Base-by-base conservation (phyloP, 192 early-diverging fungal genomes). In the Gaertneriomyces semiglobifer region DNA sequence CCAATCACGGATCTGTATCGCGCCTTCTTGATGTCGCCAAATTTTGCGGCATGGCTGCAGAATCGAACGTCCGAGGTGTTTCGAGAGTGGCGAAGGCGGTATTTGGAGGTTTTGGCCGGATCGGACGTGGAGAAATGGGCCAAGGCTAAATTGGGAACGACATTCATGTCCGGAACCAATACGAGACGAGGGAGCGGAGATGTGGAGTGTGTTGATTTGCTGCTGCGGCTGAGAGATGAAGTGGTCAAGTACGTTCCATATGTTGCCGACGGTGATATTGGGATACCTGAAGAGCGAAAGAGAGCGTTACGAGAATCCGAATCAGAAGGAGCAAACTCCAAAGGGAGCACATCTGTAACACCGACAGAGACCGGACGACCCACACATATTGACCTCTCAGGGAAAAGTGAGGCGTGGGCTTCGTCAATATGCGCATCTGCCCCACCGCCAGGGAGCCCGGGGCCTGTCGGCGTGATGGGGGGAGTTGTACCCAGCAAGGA, bases 21-120 rank as follows among this genome's bases (percentile, higher is more conserved):
- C 41, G 86, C 86, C 56, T 98, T 98, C 73, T 76, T 97, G 47
- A 90, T 90, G 74, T 94, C 92, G 52, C 89, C 92, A 52, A 97
- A 95, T 67, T 98, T 98, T 85, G 93, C 94, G 5, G 88, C 92
- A 1, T 98, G 96, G 96, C 83, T 98, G 25, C 90, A 89, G 10
- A 79, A 87, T 44, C 83, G 90, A 7, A 93, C 90, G 5, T 80
- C 78, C 43, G 87, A 91, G 42, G 87, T 92, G 0, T 90, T 92
- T 73, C 86, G 88, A 42, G 89, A 91, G 59, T 86, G 95, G 81
- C 79, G 88, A 43, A 71, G 74, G 53, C 83, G 89, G 16, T 92
- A 93, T 67, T 70, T 93, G 20, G 81, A 88, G 63, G 86, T 90
- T 53, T 73, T 96, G 39, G 83, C 85, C 61, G 72, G 76, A 7